Conservation (phyloP, 2,329 filamentous ascomycete genomes). For the Didymella sp. region DNA sequence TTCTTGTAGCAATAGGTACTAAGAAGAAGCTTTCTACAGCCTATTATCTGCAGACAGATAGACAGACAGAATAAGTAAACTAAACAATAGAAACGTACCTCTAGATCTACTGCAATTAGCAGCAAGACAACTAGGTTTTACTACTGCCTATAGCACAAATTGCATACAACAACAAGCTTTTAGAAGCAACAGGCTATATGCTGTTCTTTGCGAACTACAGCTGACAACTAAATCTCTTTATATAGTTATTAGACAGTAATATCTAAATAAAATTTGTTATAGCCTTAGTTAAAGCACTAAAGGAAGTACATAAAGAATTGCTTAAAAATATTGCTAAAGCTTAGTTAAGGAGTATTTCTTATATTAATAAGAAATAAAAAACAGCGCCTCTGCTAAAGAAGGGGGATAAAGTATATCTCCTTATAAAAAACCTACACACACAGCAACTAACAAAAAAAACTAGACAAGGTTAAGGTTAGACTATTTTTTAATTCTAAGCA, state of each 20-base stretch:
- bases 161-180: no score
- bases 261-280: constrained; percentile 1
- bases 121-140: no score
- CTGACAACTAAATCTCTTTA: neutral
- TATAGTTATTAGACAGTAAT: no score
- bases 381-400: neutral
- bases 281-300: neutral
- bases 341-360: neutral
- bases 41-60: no score
- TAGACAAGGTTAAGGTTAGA: neutral
- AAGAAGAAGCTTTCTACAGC: no score
- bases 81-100: no score
- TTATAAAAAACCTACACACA: constrained; percentile 2
- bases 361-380: neutral
- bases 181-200: no score
- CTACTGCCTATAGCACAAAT: no score
- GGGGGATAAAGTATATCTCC: neutral
- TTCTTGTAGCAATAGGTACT: no score
- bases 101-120: no score
- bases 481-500: no score
- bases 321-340: constrained; percentile 3
- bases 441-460: constrained; percentile 2
- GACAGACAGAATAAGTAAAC: no score
- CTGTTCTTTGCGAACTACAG: neutral
- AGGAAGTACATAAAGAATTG: neutral